Percentiles rank a stretch among this genome's conserved stretches.
Conservation (phyloP, 495 filamentous ascomycete genomes). For the Clavariopsis aquatica region DNA sequence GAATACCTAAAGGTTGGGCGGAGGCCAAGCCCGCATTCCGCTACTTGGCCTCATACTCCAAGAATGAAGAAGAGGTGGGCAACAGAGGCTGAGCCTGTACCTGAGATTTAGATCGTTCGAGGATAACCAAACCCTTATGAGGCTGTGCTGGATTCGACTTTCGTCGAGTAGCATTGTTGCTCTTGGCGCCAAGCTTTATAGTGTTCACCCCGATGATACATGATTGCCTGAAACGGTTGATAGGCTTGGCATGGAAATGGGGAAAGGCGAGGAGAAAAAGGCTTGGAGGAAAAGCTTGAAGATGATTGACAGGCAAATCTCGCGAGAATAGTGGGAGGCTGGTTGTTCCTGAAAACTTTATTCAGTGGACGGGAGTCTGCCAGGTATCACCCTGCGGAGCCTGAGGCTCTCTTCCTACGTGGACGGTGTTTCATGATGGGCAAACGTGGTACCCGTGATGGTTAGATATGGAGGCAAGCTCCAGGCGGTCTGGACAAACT, state of each 20-base stretch:
- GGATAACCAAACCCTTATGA: not conserved
- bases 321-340: not conserved
- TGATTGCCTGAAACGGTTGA: not conserved
- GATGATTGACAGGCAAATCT: not conserved
- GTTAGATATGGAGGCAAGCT: not conserved
- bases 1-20: not conserved
- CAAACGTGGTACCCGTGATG: not conserved
- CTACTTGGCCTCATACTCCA: slow-evolving; percentile 10
- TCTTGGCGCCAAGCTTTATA: not conserved
- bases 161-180: not conserved
- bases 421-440: slow-evolving; percentile 5
- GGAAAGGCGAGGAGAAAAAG: slow-evolving; percentile 8
- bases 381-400: slow-evolving; percentile 1
- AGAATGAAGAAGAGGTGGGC: not conserved
- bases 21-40: slow-evolving; percentile 22
- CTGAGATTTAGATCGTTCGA: not conserved
- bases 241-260: not conserved
- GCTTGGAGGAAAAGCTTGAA: slow-evolving; percentile 16
- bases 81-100: not conserved
- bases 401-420: slow-evolving; percentile 7
- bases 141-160: not conserved
- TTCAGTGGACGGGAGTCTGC: not conserved
- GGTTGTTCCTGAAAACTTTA: not conserved
- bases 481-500: not conserved
- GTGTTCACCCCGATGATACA: not conserved